Evolutionary conservation across 176 grass and related monocot genomes (phyloP), one percentile per base, ranked within the genome.

Genomic region (Thinopyrum elongatum): DNA sequence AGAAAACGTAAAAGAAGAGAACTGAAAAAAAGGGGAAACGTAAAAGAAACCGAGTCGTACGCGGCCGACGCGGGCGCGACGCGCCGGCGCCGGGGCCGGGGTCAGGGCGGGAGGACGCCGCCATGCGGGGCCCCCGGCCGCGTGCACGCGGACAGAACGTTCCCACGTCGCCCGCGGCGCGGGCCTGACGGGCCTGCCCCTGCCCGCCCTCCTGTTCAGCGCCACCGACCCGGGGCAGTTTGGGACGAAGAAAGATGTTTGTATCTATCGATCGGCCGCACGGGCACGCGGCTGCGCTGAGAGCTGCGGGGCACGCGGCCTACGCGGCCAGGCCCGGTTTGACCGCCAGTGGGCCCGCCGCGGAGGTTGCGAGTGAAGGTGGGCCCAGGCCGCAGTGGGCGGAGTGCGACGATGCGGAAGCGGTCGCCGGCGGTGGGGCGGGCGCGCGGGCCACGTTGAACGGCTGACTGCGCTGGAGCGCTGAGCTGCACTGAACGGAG

Each of bases 31-130:
- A 14, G 11, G 11, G 71, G 15, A 75, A 49, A 17, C 23, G 80
- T 46, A 78, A 60, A 84, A n/a, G 53, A 76, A 75, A 86, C 23
- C 72, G 86, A 82, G 86, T 81, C 1, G 44, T 38, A 57, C 86
- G 87, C 81, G 74, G 81, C 15, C 65, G 65, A 73, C 87, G 81
- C 87, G 76, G 81, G 30, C 5, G 27, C 39, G 23, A 83, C 34
- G 68, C 67, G 33, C 16, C 31, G 15, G 51, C 69, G 39, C 71
- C 38, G 70, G 39, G 34, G 10, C 23, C 30, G 13, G 47, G 31
- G 69, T 22, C 33, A 35, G 23, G 38, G 12, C 27, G 55, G 55
- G 30, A 19, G 0, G 64, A 1, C 42, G 16, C 83, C 65, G 83
- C 16, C 74, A 85, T 34, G 74, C 27, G 65, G 85, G 34, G 0